Percentiles rank a stretch among this genome's conserved stretches.
Conservation (phyloP, 129 eudicot genomes). For the Flaveria linearis region DNA sequence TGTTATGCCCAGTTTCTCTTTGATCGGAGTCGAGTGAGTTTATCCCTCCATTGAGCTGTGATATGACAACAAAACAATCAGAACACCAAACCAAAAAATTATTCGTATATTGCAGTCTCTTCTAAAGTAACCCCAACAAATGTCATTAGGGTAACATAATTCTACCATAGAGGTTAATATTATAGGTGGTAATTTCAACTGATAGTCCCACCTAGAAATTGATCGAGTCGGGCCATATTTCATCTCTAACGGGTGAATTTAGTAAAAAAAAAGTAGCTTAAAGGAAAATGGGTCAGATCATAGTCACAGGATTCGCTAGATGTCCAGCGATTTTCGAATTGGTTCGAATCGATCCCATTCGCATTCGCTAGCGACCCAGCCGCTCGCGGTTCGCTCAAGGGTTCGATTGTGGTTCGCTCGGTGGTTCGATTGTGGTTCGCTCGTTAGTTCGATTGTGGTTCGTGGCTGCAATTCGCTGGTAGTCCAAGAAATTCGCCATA, state of each 20-base stretch:
- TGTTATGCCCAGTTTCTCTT: conserved; percentile 82
- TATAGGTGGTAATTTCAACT: background rate
- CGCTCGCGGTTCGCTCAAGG: too few relatives aligned
- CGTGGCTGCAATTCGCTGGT: too few relatives aligned
- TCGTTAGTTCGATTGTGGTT: too few relatives aligned
- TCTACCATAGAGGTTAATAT: background rate
- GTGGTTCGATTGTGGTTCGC: too few relatives aligned
- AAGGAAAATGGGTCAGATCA: background rate
- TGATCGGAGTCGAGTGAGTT: conserved; percentile 71
- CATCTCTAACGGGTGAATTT: background rate
- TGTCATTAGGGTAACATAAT: background rate
- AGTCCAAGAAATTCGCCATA: too few relatives aligned
- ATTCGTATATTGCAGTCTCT: background rate
- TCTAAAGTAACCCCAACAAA: background rate
- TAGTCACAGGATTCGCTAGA: too few relatives aligned
- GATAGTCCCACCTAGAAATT: background rate
- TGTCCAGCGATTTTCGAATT: too few relatives aligned
- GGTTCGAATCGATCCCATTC: too few relatives aligned
- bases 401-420: too few relatives aligned
- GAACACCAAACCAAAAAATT: background rate
- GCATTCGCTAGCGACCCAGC: too few relatives aligned
- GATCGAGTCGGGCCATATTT: background rate
- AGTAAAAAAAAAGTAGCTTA: background rate
- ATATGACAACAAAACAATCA: conserved; percentile 19
- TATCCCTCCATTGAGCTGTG: conserved; percentile 85